A percentile compares a stretch with the other conserved stretches of the same genome.
Conservation (phyloP, 164 flowering plant genomes). For the Kalanchoe fedtschenkoi region DNA sequence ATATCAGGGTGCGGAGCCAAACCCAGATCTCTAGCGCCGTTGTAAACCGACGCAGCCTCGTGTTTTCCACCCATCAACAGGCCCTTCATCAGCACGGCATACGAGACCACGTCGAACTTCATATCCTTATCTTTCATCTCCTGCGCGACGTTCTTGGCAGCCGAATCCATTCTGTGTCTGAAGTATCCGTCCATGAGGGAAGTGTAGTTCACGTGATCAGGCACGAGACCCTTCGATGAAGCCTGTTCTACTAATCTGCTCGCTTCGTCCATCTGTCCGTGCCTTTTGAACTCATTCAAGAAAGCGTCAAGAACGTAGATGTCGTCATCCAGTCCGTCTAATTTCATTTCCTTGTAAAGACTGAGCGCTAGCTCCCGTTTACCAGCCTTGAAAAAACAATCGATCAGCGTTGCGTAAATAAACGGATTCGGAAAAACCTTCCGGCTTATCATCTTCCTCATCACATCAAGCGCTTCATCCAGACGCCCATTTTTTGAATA, state of each 20-base stretch:
- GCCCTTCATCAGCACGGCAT: constrained; percentile 69
- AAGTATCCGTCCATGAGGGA: constrained; percentile 78
- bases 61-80: constrained; percentile 41
- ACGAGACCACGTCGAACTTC: constrained; percentile 58
- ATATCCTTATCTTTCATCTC: constrained; percentile 50
- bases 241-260: constrained; percentile 32
- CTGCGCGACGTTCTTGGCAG: constrained; percentile 49
- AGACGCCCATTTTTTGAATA: constrained; percentile 55
- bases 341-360: constrained; percentile 52
- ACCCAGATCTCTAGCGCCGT: constrained; percentile 42
- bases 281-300: constrained; percentile 55
- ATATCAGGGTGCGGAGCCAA: constrained; percentile 52
- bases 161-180: constrained; percentile 53
- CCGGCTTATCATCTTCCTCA: constrained; percentile 38
- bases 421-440: constrained; percentile 49
- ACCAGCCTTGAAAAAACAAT: constrained; percentile 64
- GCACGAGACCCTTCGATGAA: constrained; percentile 44
- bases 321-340: constrained; percentile 41
- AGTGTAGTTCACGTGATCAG: constrained; percentile 71
- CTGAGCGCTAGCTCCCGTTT: constrained; percentile 40
- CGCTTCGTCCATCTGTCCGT: constrained; percentile 55
- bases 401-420: constrained; percentile 47
- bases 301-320: constrained; percentile 50
- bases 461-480: constrained; percentile 36
- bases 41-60: constrained; percentile 39